Evolutionary conservation across 768 basidiomycete species (phyloP).

Genomic region (Gymnopilus junonius): DNA sequence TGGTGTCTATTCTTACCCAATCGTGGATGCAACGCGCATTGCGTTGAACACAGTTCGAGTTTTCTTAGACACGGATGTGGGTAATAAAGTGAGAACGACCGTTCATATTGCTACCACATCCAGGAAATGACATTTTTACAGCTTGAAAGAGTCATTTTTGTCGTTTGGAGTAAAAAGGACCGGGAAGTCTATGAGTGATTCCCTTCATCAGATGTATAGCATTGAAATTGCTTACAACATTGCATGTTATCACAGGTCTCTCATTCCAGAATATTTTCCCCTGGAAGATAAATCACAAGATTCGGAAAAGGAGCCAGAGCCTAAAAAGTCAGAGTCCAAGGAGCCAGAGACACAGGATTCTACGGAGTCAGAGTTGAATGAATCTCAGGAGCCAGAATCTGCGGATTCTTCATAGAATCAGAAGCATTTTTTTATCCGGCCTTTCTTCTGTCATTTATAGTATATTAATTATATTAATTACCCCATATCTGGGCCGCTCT

Average conservation of each 20-base stretch:
- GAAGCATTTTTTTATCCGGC: no score
- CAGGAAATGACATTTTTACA: conserved; percentile 20
- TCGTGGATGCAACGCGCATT: conserved; percentile 70
- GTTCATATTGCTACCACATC: background rate
- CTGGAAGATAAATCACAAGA: conserved; percentile 20
- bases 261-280: conserved; percentile 73
- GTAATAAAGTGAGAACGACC: conserved; percentile 43
- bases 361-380: no score
- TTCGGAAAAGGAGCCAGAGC: background rate
- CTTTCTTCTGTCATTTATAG: no score
- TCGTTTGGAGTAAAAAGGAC: conserved; percentile 72
- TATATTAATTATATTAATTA: no score
- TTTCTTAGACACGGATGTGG: conserved; percentile 58
- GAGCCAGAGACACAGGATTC: no score
- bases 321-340: no score
- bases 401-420: background rate
- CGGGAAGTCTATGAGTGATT: conserved; percentile 66
- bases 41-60: conserved; percentile 63
- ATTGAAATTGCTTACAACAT: background rate
- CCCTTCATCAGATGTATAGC: background rate
- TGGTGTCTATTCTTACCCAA: conserved; percentile 79
- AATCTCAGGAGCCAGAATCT: background rate
- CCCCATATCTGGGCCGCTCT: no score
- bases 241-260: conserved; percentile 28
- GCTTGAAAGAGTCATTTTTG: conserved; percentile 78